phyloP scores from a whole-genome alignment of 331 rosid genomes.

The Acacia pycnantha region DNA sequence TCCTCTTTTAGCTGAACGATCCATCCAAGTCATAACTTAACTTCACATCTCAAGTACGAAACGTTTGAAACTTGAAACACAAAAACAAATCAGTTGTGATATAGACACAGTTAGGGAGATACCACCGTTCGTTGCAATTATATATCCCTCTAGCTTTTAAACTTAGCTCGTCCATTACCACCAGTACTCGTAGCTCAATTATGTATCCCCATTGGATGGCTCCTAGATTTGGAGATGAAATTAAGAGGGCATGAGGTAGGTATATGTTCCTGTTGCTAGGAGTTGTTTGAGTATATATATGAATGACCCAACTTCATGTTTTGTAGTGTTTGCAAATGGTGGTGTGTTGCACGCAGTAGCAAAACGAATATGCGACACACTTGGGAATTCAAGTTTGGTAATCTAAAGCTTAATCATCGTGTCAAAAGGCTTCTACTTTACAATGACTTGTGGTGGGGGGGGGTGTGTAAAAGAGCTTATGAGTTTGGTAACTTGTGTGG shows the following conservation, averaged over 20 bases:
- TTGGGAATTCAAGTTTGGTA: constrained; percentile 30
- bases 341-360: constrained; percentile 41
- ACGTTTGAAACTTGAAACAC: not conserved
- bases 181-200: too few species aligned
- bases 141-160: not conserved
- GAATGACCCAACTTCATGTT: too few species aligned
- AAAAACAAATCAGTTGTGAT: not conserved
- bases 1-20: not conserved
- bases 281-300: not conserved
- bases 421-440: constrained; percentile 44
- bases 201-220: constrained; percentile 22
- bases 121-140: not conserved
- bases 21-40: not conserved
- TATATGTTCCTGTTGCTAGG: not conserved
- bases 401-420: constrained; percentile 39
- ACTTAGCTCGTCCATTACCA: too few species aligned
- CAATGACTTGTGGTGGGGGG: constrained; percentile 18
- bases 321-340: not conserved
- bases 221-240: constrained; percentile 39
- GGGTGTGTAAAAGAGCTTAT: too few species aligned
- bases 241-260: constrained; percentile 51
- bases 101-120: not conserved
- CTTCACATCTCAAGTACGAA: not conserved
- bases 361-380: constrained; percentile 21
- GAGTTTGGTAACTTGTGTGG: too few species aligned